These are phyloP conservation scores for Aristolochia contorta DNA, from an alignment of 164 flowering plant genomes.

Conservation along the genomic window DNA sequence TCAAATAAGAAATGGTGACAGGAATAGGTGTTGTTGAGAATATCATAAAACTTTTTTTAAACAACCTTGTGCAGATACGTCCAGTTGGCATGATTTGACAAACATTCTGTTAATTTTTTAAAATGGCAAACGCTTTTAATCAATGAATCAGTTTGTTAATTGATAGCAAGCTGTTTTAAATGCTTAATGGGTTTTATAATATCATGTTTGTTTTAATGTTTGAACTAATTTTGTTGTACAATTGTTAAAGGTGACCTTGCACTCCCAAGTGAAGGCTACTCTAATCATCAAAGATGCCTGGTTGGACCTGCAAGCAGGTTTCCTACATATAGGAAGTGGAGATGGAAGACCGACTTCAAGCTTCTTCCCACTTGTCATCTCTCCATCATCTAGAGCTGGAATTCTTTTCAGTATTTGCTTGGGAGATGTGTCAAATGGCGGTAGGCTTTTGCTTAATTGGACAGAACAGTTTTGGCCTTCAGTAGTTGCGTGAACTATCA, in stretches of 20 bases:
- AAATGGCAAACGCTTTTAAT: too few relatives aligned
- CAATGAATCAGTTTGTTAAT: too few relatives aligned
- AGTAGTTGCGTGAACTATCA: neutral
- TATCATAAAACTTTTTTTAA: too few relatives aligned
- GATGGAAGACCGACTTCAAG: constrained; percentile 70
- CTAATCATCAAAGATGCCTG: constrained; percentile 82
- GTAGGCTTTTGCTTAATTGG: constrained; percentile 21
- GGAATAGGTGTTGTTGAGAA: too few relatives aligned
- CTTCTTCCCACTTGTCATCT: constrained; percentile 72
- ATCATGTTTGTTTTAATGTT: neutral
- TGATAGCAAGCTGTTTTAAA: neutral
- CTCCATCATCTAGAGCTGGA: constrained; percentile 74
- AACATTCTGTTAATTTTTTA: too few relatives aligned
- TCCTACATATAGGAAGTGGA: constrained; percentile 55
- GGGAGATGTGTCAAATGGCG: constrained; percentile 29
- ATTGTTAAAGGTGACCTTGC: constrained; percentile 55
- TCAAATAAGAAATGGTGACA: too few relatives aligned
- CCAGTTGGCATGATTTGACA: too few relatives aligned
- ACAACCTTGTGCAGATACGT: too few relatives aligned
- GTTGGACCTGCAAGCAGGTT: constrained; percentile 96
- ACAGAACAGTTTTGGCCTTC: neutral
- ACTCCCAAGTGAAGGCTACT: constrained; percentile 86
- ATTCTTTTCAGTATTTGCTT: constrained; percentile 66
- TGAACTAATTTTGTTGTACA: neutral
- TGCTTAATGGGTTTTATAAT: neutral